Percentiles rank a stretch among this genome's conserved stretches.
phyloP scores from a whole-genome alignment of 176 grass and related monocot genomes.

The Eleusine indica region DNA sequence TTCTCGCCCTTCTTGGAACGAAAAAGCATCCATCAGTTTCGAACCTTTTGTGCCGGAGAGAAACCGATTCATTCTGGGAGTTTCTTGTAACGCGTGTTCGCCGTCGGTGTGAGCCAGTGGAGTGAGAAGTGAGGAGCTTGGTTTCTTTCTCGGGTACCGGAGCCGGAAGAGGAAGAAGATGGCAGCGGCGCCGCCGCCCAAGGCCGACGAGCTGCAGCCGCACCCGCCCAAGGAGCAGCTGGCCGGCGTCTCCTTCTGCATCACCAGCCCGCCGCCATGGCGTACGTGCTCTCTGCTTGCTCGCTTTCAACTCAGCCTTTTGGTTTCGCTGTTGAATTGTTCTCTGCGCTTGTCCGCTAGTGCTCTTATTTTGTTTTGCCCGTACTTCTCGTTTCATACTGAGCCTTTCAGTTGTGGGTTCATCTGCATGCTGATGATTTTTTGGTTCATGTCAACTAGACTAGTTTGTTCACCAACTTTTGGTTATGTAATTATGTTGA shows the following conservation, averaged over 20 bases:
- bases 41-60: not conserved
- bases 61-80: no score
- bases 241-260: slow-evolving; percentile 72
- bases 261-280: slow-evolving; percentile 94
- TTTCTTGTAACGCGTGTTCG: not conserved
- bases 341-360: not conserved
- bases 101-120: not conserved
- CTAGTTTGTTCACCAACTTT: not conserved
- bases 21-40: no score
- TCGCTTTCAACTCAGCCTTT: not conserved
- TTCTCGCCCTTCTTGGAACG: not conserved
- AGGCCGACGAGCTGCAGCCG: slow-evolving; percentile 89
- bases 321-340: slow-evolving; percentile 27
- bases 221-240: slow-evolving; percentile 93
- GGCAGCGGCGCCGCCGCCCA: slow-evolving; percentile 84
- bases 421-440: not conserved
- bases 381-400: not conserved
- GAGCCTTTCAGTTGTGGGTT: not conserved
- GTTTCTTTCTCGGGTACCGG: slow-evolving; percentile 35
- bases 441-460: not conserved
- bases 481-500: not conserved
- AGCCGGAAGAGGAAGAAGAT: slow-evolving; percentile 39
- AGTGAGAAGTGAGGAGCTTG: not conserved
- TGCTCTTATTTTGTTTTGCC: not conserved
- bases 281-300: slow-evolving; percentile 56